Evolutionary conservation across 176 grass and related monocot species (phyloP), one percentile per base, ranked within the genome.

Genomic region (Dactylis glomerata): DNA sequence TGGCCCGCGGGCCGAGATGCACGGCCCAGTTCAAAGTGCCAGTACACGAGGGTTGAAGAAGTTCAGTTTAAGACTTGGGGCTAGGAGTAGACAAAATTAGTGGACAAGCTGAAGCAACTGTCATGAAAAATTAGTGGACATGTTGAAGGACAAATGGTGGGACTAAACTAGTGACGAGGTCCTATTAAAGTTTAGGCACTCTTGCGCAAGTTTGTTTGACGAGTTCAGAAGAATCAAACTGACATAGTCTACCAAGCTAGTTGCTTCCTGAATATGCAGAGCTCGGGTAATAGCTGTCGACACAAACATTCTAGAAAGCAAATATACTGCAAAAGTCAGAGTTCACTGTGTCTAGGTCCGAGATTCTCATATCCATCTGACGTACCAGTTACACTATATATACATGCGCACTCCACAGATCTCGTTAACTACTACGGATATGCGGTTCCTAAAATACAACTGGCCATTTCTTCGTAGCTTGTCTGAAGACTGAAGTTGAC

Each of bases 301-400:
- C n/a, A 76, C 15, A 47, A 19, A 55, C 23, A 68, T 13, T 52
- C 72, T 15, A 24, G 14, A 84, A 24, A 58, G 40, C 49, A 77
- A 32, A 81, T 70, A 50, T 40, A 14, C 28, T 5, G 40, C 72
- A 14, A 16, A 24, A 33, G 71, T 77, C 82, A 76, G 34, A 73
- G 38, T 15, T 30, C 40, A 34, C 63, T 75, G 46, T 20, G 41
- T 9, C 14, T 19, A 19, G 40, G 27, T 7, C 41, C 42, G 36
- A 44, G 65, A 90, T 73, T 34, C 27, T 33, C 51, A 33, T 7
- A 89, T 86, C 83, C 31, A 15, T 85, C 62, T 72, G 78, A 89
- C 81, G 78, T 54, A 34, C 40, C 5, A 12, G 34, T 14, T 68
- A 41, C 36, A 40, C 41, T 49, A 68, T 51, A n/a, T 66, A 49